Base-by-base conservation (phyloP, 371 early-diverging fungal species). In the Mucor racemosus region DNA sequence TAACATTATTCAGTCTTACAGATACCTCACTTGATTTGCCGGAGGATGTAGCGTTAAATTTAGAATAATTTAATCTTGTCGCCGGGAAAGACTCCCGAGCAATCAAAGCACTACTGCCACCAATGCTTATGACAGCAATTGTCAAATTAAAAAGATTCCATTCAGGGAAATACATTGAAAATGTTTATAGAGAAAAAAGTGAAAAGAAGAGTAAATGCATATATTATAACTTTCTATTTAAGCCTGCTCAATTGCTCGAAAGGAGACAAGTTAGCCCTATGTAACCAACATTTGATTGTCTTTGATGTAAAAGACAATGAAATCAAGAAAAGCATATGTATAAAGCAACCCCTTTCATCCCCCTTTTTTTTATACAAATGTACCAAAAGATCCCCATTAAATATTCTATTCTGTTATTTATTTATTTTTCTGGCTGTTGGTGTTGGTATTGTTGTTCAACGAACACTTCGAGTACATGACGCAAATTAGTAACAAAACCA, bases 401-500 rank as follows among this genome's bases (percentile, higher is more conserved):
- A 44, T n/a, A 7, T n/a, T n/a, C 17, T 17, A 10, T 38, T 38
- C 38, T 17, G 26, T 3, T 26, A 26, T 44, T 44, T n/a, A 44
- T 44, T 44, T 10, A 38, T 7, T 38, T 38, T 10, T 38, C 6
- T 7, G 6, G 15, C 44, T n/a, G 44, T 17, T 44, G 44, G 1
- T 26, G 26, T 26, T n/a, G n/a, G n/a, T n/a, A n/a, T 39, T 40
- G 48, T 40, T 68, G 62, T 33, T 81, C 76, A 13, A 82, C 78
- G 66, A 72, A 82, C 8, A 82, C 71, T 48, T 82, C 86, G 0
- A 84, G 69, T 7, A 78, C 84, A 67, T 89, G 83, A 19, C 91
- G 76, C 65, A 91, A 65, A 63, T 89, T 88, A 19, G 86, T 88
- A 7, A 88, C 87, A 65, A 84, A 87, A 34, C 89, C 88, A 3